phyloP scores from a whole-genome alignment of 306 rosid species.

The Prunus mongolica region DNA sequence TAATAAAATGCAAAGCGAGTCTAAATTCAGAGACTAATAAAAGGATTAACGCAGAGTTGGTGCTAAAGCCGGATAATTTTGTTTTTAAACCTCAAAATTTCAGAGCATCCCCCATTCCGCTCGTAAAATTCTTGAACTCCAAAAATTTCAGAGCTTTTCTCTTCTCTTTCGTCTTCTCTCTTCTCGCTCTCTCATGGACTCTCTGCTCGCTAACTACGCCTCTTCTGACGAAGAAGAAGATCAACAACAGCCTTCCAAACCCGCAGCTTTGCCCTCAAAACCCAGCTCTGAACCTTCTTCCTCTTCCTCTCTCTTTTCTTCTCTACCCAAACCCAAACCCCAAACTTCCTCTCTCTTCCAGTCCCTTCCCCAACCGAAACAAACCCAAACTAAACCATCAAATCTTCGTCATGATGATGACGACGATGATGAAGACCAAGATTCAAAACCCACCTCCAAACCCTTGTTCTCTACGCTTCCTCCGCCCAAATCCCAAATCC shows the following conservation, averaged over 20 bases:
- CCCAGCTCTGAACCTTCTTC: slow-evolving; percentile 5
- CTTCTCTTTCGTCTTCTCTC: background rate
- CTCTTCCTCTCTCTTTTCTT: slow-evolving; percentile 35
- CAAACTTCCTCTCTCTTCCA: slow-evolving; percentile 50
- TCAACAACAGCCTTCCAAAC: slow-evolving; percentile 14
- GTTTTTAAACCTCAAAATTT: no score
- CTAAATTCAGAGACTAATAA: no score
- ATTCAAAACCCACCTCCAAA: slow-evolving; percentile 12
- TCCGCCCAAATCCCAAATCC: slow-evolving; percentile 50
- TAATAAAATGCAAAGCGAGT: no score
- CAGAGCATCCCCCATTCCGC: background rate
- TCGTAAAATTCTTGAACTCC: background rate
- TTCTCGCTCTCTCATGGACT: slow-evolving; percentile 49
- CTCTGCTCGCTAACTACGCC: slow-evolving; percentile 75
- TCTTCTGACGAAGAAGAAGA: slow-evolving; percentile 74
- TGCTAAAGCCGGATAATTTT: no score
- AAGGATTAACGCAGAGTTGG: no score
- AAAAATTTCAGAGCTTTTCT: background rate
- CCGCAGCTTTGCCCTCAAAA: slow-evolving; percentile 18
- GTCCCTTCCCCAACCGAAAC: slow-evolving; percentile 55
- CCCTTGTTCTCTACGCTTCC: slow-evolving; percentile 38
- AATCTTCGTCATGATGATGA: slow-evolving; percentile 9
- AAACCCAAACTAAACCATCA: background rate
- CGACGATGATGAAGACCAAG: background rate
- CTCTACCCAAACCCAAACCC: slow-evolving; percentile 61